Evolutionary conservation across 2,329 filamentous ascomycete species (phyloP).

Genomic region (Aspergillus cejpii): DNA sequence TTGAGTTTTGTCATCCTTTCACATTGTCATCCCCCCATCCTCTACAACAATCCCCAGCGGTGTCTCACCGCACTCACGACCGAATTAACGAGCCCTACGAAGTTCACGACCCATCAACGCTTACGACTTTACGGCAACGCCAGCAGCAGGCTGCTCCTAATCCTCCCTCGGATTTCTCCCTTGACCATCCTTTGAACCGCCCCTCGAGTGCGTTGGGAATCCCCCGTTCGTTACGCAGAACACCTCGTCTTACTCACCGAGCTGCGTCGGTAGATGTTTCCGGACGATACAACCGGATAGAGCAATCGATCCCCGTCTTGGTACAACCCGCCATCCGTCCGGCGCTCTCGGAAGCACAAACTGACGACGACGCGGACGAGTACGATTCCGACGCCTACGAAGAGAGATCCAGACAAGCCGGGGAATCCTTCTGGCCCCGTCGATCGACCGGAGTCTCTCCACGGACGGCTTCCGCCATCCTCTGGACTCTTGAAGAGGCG

Average conservation of each 20-base stretch:
- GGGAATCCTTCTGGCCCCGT: constrained; percentile 49
- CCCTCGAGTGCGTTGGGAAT: constrained; percentile 50
- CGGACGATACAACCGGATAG: constrained; percentile 21
- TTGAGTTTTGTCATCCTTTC: not conserved
- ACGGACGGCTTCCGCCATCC: constrained; percentile 80
- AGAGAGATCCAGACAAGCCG: constrained; percentile 23
- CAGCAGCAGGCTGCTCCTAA: constrained; percentile 40
- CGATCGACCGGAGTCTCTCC: constrained; percentile 61
- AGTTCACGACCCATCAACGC: constrained; percentile 44
- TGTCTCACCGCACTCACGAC: constrained; percentile 40
- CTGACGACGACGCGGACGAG: constrained; percentile 28
- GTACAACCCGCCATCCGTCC: constrained; percentile 24
- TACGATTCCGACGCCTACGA: constrained; percentile 23
- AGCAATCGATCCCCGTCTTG: constrained; percentile 24
- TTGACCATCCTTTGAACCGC: constrained; percentile 34
- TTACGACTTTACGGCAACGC: constrained; percentile 43
- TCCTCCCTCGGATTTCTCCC: constrained; percentile 43
- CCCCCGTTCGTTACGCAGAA: constrained; percentile 47
- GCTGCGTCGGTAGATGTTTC: constrained; percentile 42
- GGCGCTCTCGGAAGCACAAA: constrained; percentile 31
- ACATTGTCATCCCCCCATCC: constrained; percentile 30
- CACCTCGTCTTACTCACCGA: constrained; percentile 41
- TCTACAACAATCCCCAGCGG: constrained; percentile 27
- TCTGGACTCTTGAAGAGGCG: constrained; percentile 86
- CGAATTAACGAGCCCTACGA: constrained; percentile 51